These are phyloP conservation scores for Mucor indicus DNA, from an alignment of 371 early-diverging fungal species.

Conservation along the genomic window DNA sequence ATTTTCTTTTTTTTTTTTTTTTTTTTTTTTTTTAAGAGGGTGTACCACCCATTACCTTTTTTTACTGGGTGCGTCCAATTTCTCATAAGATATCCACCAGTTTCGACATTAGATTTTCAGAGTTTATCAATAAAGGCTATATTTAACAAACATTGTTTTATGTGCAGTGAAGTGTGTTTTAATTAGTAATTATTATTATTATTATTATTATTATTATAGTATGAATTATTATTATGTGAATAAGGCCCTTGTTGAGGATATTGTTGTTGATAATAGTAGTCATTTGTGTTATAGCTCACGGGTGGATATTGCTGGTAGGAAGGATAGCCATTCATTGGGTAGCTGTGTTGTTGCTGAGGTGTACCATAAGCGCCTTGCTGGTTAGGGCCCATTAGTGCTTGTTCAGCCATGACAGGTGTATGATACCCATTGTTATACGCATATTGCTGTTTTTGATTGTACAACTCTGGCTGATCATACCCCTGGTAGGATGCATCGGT, in stretches of 20 bases:
- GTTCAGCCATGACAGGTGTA: slow-evolving; percentile 1
- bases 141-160: too few species aligned
- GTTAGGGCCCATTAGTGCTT: not conserved
- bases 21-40: too few species aligned
- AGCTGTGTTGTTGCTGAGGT: slow-evolving; percentile 3
- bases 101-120: too few species aligned
- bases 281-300: not conserved
- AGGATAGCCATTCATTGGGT: not conserved
- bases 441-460: not conserved
- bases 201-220: too few species aligned
- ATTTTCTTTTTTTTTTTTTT: too few species aligned
- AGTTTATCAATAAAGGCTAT: too few species aligned
- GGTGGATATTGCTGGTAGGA: slow-evolving; percentile 1
- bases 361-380: slow-evolving; percentile 5
- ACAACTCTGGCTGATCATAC: not conserved
- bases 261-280: too few species aligned
- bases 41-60: too few species aligned
- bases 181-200: too few species aligned
- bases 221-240: slow-evolving; percentile 4
- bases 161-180: too few species aligned
- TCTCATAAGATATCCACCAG: too few species aligned
- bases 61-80: too few species aligned
- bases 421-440: not conserved
- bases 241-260: not conserved
- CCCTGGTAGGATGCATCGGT: slow-evolving; percentile 1